These are phyloP conservation scores for Arthrinium phaeospermum DNA, from an alignment of 2,329 filamentous ascomycete species.

Conservation along the genomic window DNA sequence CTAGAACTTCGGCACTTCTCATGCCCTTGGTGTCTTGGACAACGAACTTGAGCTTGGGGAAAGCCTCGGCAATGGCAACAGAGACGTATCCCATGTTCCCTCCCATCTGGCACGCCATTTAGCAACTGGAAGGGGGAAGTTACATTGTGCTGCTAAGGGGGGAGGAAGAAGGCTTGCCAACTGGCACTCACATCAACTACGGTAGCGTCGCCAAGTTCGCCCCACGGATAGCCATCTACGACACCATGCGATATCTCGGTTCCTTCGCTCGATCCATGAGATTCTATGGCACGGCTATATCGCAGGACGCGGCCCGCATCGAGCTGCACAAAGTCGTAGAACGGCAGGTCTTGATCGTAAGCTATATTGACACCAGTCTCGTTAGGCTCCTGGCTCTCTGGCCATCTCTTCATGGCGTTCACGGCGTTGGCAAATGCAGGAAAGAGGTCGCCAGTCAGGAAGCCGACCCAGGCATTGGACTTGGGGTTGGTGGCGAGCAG, in stretches of 20 bases:
- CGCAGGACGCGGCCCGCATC: constrained; percentile 7
- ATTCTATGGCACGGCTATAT: constrained; percentile 10
- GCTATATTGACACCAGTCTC: constrained; percentile 17
- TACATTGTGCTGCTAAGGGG: not conserved
- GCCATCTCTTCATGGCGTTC: not conserved
- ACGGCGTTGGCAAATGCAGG: constrained; percentile 1
- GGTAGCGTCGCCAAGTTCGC: not conserved
- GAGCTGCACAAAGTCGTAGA: constrained; percentile 15
- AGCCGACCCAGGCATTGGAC: constrained; percentile 9
- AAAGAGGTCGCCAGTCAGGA: constrained; percentile 10
- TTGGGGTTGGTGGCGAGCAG: constrained; percentile 7
- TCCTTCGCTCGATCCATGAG: constrained; percentile 11
- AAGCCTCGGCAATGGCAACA: constrained; percentile 23
- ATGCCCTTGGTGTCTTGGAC: constrained; percentile 38
- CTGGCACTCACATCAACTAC: constrained; percentile 12
- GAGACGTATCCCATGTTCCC: constrained; percentile 23
- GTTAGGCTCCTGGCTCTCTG: not conserved
- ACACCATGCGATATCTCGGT: constrained; percentile 5
- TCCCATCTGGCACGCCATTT: constrained; percentile 9
- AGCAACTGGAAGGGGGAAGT: not conserved
- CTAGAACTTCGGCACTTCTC: constrained; percentile 23
- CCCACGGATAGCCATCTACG: constrained; percentile 16
- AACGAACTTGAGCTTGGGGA: constrained; percentile 26
- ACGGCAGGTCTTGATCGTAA: constrained; percentile 6
- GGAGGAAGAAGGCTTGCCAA: not conserved